Percentiles rank a stretch among this genome's conserved stretches.
phyloP scores from a whole-genome alignment of 2,329 filamentous ascomycete species.

The Ustilaginoidea virens region DNA sequence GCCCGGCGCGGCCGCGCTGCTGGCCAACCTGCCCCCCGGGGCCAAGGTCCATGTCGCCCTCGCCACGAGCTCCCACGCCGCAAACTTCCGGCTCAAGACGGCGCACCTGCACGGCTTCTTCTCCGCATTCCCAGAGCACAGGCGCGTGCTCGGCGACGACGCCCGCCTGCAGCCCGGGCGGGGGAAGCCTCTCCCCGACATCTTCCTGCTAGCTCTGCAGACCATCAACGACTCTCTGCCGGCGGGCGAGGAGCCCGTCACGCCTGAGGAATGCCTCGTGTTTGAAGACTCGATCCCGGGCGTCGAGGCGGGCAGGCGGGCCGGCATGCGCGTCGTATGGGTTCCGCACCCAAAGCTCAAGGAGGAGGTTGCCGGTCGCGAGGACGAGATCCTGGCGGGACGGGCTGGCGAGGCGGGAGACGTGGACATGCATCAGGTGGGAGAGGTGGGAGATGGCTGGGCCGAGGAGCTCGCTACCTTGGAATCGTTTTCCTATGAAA shows the following conservation, averaged over 20 bases:
- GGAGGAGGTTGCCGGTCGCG: constrained; percentile 59
- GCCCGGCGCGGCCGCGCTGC: constrained; percentile 58
- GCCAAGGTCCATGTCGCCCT: constrained; percentile 61
- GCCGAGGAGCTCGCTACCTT: constrained; percentile 36
- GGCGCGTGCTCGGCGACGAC: constrained; percentile 77
- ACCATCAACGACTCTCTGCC: constrained; percentile 65
- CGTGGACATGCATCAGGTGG: constrained; percentile 38
- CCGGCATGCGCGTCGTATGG: constrained; percentile 93
- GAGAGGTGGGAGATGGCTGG: constrained; percentile 45
- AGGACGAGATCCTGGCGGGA: constrained; percentile 72
- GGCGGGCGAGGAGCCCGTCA: constrained; percentile 47
- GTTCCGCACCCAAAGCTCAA: constrained; percentile 68
- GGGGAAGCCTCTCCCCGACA: constrained; percentile 93
- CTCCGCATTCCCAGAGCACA: constrained; percentile 49
- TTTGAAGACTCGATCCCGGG: constrained; percentile 94
- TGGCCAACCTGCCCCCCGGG: constrained; percentile 27
- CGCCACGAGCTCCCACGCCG: constrained; percentile 60
- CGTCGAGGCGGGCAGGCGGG: constrained; percentile 76
- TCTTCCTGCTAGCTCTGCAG: constrained; percentile 74
- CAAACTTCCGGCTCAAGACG: constrained; percentile 68
- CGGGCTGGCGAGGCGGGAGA: constrained; percentile 52
- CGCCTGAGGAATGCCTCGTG: constrained; percentile 78
- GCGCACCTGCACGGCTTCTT: constrained; percentile 42
- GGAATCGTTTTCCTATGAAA: constrained; percentile 40
- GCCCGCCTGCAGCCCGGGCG: constrained; percentile 56